Base-by-base conservation (phyloP, 208 protist species). In the Trypanosoma boissoni region DNA sequence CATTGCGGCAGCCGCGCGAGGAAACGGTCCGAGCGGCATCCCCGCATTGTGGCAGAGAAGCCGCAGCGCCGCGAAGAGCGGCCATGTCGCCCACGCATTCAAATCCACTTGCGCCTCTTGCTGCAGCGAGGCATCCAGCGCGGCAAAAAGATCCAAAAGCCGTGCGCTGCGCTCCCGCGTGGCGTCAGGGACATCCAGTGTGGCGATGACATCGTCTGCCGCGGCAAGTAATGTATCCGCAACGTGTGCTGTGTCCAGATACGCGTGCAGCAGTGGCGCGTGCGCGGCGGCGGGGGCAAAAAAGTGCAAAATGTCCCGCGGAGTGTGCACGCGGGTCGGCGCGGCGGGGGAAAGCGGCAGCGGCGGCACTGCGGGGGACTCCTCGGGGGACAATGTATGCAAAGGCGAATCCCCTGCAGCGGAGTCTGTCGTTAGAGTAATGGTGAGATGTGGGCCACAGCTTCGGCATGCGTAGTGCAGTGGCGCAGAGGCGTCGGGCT, bases 1-100 rank as follows among this genome's bases (percentile, higher is more conserved):
- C 52, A 82, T 82, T 10, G 76, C 78, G n/a, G 54, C 53, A 28
- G 34, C 32, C 36, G 83, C 58, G 1, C 56, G 69, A 27, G 85
- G 85, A 58, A 87, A 88, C 12, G 85, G 74, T 0, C 79, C 84
- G 16, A 69, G 64, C 41, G 85, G 68, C 18, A 92, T 46, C 1
- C 85, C 85, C 1, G 62, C 81, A 55, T 92, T 68, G 46, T 88
- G 78, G 6, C 88, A 63, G 1, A 92, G 59, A 71, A 92, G 89
- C 39, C 83, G 69, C 20, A 92, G 42, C 21, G 58, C 55, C 16
- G 72, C 64, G 49, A 80, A 89, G n/a, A 92, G 64, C 8, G 79
- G 78, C 78, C 84, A 91, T 20, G 26, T 26, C 41, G 42, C 43
- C n/a, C 4, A 49, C 16, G 36, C 58, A 8, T 61, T 36, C 18